A percentile compares a stretch with the other conserved stretches of the same genome.
Evolutionary conservation across 495 filamentous ascomycete species (phyloP).

Genomic region (Opeltia flavorubescens): DNA sequence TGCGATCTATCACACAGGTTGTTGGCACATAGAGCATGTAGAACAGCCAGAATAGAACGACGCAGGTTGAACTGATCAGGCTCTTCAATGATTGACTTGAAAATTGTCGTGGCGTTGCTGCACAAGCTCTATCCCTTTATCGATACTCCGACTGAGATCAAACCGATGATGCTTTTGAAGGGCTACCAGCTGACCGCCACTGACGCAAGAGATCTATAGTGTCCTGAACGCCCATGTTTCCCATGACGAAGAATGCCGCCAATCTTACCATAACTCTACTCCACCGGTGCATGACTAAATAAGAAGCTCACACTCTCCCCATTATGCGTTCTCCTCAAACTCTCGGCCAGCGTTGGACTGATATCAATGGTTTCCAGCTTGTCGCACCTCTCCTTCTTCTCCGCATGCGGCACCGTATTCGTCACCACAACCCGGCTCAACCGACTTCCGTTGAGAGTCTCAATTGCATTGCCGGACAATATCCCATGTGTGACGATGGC

Average conservation of each 20-base stretch:
- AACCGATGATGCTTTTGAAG: no score
- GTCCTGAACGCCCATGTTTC: background rate
- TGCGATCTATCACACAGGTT: background rate
- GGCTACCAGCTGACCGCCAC: background rate
- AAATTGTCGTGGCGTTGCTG: no score
- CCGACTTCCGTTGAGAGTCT: constrained; percentile 72
- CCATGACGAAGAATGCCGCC: no score
- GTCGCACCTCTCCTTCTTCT: constrained; percentile 65
- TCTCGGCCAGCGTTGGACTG: constrained; percentile 62
- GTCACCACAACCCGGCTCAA: constrained; percentile 77
- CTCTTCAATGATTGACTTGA: background rate
- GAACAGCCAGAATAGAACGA: constrained; percentile 8
- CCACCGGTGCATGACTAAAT: constrained; percentile 73
- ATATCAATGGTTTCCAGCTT: constrained; percentile 87
- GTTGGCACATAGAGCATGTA: constrained; percentile 7
- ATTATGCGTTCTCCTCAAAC: constrained; percentile 77
- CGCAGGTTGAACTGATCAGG: background rate
- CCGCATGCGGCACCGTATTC: constrained; percentile 85
- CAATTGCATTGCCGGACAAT: constrained; percentile 79
- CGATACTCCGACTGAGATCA: no score
- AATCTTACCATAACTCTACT: constrained; percentile 8
- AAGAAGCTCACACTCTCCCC: constrained; percentile 87
- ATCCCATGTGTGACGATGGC: constrained; percentile 97
- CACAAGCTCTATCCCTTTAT: no score
- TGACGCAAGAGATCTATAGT: background rate